Base-by-base conservation (phyloP, 2,329 filamentous ascomycete genomes). In the Talaromyces marneffei region DNA sequence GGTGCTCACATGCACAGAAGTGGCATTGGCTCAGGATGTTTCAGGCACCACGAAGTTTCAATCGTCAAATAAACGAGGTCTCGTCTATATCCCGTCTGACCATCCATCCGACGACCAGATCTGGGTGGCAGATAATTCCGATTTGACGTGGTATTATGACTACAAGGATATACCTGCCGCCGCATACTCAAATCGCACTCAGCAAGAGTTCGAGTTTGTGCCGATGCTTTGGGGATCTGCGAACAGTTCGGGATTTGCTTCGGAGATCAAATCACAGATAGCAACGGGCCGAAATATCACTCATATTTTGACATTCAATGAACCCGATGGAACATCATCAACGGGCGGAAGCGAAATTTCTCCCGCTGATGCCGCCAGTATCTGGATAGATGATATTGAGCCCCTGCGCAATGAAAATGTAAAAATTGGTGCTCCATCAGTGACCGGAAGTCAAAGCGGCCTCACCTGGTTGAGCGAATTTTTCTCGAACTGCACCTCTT, bases 301-400 rank as follows among this genome's bases (percentile, higher is more conserved):
- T 18, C 60, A 62, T 46, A 52, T 62, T 12, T 48, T 62, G 14
- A 62, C 60, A n/a, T 62, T 62, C 46, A 62, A 62, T 35, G 60
- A 62, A 42, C 60, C 60, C 3, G 60, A 62, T 46, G 60, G 60
- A 27, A 46, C 60, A 29, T 16, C 55, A 20, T 58, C 60, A 46
- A 39, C 46, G 12, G 60, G 60, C 5, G 60, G 60, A 14, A 62
- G 60, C 35, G 55, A 54, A 27, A 62, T 62, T 23, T 39, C 37
- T 16, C 60, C 60, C 7, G 46, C 54, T 9, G 46, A 48, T 29
- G 60, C 60, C 20, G 60, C 60, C n/a, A 62, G 35, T 4, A 62
- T 62, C 20, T 62, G 60, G 60, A 58, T 62, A 29, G 20, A 57
- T 20, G 55, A 62, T 20, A 35, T 62, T 35, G 60, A 50, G 27